Base-by-base conservation (phyloP, 257 asterid species). In the Penstemon newberryi region DNA sequence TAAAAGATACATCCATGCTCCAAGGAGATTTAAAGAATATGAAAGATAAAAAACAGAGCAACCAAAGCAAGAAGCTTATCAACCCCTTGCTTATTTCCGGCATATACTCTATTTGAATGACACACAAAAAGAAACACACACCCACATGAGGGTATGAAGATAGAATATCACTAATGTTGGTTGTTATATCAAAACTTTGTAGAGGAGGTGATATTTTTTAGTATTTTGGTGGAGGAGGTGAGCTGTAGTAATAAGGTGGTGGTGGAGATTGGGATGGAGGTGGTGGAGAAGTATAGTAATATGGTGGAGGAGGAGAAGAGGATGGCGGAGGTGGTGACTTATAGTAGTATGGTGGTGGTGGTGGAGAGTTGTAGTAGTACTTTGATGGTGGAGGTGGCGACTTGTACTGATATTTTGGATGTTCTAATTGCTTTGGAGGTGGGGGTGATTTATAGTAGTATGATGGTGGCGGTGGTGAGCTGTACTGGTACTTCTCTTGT, bases 391-490 rank as follows among this genome's bases (percentile, higher is more conserved):
- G 49, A 3, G 40, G 41, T 5, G 58, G 56, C 11, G 56, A 46
- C 25, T 11, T 63, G 58, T 49, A 33, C 6, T n/a, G 1, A 43
- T 63, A 63, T 8, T 33, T 33, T 11, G 63, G 63, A 57, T 57
- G 63, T 6, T 60, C 51, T 6, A 13, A 1, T 5, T 43, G 5
- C 3, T 43, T 10, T 0, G 67, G 56, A 5, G 70, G 70, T 49
- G 70, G 69, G 19, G 69, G 69, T 33, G 69, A 64, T 5, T 49
- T 64, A 57, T 64, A 64, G 6, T 37, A 7, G 1, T 49, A 33
- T 46, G 52, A 2, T 19, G 49, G 40, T 2, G 73, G 67, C 8
- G 73, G 67, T 12, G 73, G 73, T 4, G 76, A 72, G 8, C 7
- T 45, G 39, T 65, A 57, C 6, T 36, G 11, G 15, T 57, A 46